Percentiles rank a stretch among this genome's conserved stretches.
phyloP scores from a whole-genome alignment of 2,329 filamentous ascomycete genomes.

The Neurospora sp. region DNA sequence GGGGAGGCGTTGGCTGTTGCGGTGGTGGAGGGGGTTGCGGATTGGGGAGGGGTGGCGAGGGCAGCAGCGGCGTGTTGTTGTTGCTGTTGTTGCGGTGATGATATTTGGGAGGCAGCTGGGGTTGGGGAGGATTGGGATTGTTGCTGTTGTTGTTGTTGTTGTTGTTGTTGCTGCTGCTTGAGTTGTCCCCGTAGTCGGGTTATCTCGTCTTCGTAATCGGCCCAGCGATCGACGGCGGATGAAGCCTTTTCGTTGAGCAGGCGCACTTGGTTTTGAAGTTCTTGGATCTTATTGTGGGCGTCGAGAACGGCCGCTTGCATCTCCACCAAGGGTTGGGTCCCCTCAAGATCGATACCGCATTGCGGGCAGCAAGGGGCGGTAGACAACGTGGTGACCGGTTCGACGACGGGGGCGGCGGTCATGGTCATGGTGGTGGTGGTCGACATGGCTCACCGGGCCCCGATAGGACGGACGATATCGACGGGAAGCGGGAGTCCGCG shows the following conservation, averaged over 20 bases:
- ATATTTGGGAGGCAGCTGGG: not conserved
- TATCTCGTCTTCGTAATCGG: conserved; percentile 75
- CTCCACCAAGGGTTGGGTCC: conserved; percentile 21
- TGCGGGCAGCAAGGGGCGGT: conserved; percentile 34
- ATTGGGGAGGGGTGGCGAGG: conserved; percentile 15
- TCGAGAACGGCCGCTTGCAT: conserved; percentile 35
- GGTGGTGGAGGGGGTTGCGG: conserved; percentile 14
- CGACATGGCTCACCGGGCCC: not conserved
- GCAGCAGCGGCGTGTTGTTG: conserved; percentile 19
- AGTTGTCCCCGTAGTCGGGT: conserved; percentile 39
- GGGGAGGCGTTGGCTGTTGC: conserved; percentile 19
- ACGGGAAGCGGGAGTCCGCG: conserved; percentile 6
- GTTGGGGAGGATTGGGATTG: not conserved
- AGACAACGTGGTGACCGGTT: conserved; percentile 10
- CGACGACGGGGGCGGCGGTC: not conserved
- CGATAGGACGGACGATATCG: not conserved
- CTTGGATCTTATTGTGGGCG: conserved; percentile 51
- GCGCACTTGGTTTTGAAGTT: conserved; percentile 62
- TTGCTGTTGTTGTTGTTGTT: conserved; percentile 1
- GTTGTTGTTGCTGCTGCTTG: conserved; percentile 9
- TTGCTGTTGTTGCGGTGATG: conserved; percentile 2
- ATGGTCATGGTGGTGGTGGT: conserved; percentile 8
- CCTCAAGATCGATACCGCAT: conserved; percentile 35
- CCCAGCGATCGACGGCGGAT: conserved; percentile 53
- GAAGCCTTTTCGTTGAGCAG: conserved; percentile 55